Base-by-base conservation (phyloP, 2,329 filamentous ascomycete genomes). In the Lachnellula suecica region DNA sequence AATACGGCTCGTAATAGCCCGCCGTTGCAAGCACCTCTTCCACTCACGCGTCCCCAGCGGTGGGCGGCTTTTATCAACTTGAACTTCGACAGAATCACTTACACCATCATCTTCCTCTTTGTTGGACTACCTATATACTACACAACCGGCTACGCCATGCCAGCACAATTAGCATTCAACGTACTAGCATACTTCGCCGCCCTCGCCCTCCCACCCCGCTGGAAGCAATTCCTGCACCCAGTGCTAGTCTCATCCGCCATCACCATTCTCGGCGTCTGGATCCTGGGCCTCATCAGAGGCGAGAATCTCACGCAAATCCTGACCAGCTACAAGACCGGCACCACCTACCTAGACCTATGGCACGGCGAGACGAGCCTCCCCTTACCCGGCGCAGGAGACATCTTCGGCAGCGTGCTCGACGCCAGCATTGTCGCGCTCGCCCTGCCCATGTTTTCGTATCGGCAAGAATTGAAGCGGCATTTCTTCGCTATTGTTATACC, bases 381-480 rank as follows among this genome's bases (percentile, higher is more conserved):
- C 4, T 59, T 66, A 2, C 79, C 80, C 0, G 82, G 82, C 7
- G 80, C 82, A 0, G 82, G 79, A 19, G 81, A 85, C 58, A 62
- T 84, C 20, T 76, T 84, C 54, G 68, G 72, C 56, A 79, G 74
- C 38, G 65, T 78, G 5, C 73, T 85, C 2, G 81, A 85, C 60
- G 80, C 79, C 6, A 74, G 73, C 55, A 84, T 85, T 57, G 78
- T 84, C 0, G 73, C 79, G 1, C 73, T 85, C 2, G 81, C 81
- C 2, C 67, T 85, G 17, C 81, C 82, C 0, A 84, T 84, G 79
- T 84, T 79, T 63, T 76, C 78, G 51, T 83, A 83, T 67, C 76
- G 81, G 3, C 71, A 75, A 35, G 80, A 84, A 68, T 72, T 85
- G 13, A 70, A 70, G 20, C 65, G 70, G 15, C 79, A 83, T 65